A percentile compares a stretch with the other conserved stretches of the same genome.
These are phyloP conservation scores for Coniochaeta sp. DNA, from an alignment of 2,329 filamentous ascomycete genomes.

Conservation along the genomic window DNA sequence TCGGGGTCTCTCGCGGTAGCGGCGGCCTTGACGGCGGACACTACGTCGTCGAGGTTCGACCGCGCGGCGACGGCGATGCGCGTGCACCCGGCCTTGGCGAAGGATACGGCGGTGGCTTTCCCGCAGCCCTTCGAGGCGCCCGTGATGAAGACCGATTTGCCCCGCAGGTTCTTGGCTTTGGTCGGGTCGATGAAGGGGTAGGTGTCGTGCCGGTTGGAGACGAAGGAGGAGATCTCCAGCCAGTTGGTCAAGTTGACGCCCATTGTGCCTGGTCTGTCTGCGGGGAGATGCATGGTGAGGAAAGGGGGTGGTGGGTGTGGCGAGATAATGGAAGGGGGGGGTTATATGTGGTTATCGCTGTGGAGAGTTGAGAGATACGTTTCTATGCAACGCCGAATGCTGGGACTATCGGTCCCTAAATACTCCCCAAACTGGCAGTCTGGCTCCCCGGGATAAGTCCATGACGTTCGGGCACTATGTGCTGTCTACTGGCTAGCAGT, in stretches of 20 bases:
- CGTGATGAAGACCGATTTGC: conserved; percentile 17
- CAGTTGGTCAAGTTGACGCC: not conserved
- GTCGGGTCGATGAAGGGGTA: not conserved
- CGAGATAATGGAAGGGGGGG: too few relatives aligned
- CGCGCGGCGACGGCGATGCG: conserved; percentile 44
- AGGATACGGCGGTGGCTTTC: conserved; percentile 27
- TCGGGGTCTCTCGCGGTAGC: conserved; percentile 20
- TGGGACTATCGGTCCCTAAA: too few relatives aligned
- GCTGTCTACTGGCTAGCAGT: not conserved
- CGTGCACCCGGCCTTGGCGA: conserved; percentile 39
- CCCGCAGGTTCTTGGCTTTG: conserved; percentile 12
- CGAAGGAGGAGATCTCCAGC: not conserved
- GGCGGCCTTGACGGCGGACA: conserved; percentile 26
- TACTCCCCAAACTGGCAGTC: not conserved
- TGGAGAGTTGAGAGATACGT: too few relatives aligned
- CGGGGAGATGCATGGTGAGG: not conserved
- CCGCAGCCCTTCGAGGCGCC: conserved; percentile 19
- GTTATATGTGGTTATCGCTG: too few relatives aligned
- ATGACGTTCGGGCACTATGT: not conserved
- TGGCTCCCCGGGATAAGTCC: not conserved
- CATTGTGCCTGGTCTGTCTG: not conserved
- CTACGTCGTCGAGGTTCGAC: conserved; percentile 32
- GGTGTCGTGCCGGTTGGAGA: not conserved
- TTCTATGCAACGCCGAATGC: too few relatives aligned
- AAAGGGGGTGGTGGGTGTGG: too few relatives aligned